Evolutionary conservation across 345 rosid genomes (phyloP).

Genomic region (Chamaenerion angustifolium): DNA sequence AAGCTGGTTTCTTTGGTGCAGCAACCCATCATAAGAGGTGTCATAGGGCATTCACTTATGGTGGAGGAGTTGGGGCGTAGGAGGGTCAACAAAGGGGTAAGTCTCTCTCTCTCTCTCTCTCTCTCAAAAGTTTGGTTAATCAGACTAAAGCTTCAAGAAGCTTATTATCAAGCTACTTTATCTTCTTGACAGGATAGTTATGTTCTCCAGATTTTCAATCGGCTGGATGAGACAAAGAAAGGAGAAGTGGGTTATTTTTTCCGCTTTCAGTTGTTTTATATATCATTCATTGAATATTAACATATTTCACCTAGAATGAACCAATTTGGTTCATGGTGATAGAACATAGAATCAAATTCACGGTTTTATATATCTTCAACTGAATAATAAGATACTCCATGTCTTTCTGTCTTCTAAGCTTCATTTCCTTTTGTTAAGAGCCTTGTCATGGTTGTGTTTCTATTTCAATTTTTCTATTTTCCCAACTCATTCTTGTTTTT

Average conservation of each 20-base stretch:
- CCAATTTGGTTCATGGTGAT: too few species aligned
- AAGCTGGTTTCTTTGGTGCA: constrained; percentile 16
- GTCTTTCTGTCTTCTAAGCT: too few species aligned
- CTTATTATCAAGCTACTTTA: constrained; percentile 1
- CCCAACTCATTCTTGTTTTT: background rate
- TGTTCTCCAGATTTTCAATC: constrained; percentile 53
- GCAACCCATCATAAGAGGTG: constrained; percentile 81
- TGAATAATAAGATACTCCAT: too few species aligned
- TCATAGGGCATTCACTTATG: constrained; percentile 57
- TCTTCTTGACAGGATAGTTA: constrained; percentile 53
- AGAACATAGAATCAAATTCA: too few species aligned
- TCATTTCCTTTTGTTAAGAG: too few species aligned
- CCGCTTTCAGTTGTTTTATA: constrained; percentile 1
- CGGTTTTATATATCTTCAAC: too few species aligned
- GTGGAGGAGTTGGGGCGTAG: constrained; percentile 83
- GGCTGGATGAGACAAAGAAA: constrained; percentile 72
- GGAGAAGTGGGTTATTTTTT: constrained; percentile 69
- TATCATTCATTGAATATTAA: too few species aligned
- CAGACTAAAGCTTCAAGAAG: background rate
- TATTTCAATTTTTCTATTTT: background rate
- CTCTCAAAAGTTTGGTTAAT: background rate
- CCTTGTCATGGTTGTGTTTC: background rate
- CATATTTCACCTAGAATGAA: too few species aligned
- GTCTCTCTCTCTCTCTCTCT: too few species aligned
- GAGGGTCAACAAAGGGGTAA: constrained; percentile 49